These are phyloP conservation scores for Petunia axillaris DNA, from an alignment of 257 asterid species.

Conservation along the genomic window DNA sequence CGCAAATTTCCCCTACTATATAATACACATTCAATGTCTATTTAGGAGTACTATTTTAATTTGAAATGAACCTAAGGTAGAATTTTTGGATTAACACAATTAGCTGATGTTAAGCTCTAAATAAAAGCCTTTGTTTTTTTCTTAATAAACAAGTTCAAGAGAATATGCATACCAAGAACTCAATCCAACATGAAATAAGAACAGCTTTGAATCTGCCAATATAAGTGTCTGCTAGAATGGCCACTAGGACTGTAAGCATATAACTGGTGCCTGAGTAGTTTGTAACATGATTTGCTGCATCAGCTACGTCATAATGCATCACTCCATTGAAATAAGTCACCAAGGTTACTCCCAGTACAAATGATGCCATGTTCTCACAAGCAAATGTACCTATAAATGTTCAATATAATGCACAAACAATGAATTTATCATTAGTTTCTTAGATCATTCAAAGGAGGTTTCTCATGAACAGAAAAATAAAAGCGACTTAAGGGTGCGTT, in stretches of 20 bases:
- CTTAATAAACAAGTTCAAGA: neutral
- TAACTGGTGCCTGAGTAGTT: conserved; percentile 60
- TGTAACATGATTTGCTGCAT: conserved; percentile 67
- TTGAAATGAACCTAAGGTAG: too few species aligned
- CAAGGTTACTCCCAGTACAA: conserved; percentile 52
- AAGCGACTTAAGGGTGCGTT: too few species aligned
- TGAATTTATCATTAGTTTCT: too few species aligned
- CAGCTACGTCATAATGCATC: conserved; percentile 61
- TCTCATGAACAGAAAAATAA: too few species aligned
- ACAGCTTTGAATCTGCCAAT: conserved; percentile 58
- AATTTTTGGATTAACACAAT: too few species aligned
- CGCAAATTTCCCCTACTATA: too few species aligned
- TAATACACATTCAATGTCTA: too few species aligned
- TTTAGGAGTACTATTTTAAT: too few species aligned
- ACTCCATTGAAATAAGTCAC: conserved; percentile 55
- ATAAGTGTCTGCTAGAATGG: conserved; percentile 66
- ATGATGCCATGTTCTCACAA: conserved; percentile 54
- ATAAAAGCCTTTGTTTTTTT: too few species aligned
- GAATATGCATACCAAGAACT: conserved; percentile 48
- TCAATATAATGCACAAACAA: neutral
- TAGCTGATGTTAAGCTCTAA: too few species aligned
- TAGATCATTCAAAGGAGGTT: too few species aligned
- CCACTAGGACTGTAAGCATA: conserved; percentile 55
- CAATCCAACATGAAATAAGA: conserved; percentile 46
- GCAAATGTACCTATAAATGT: conserved; percentile 47